Conservation (phyloP, 371 early-diverging fungal species). For the Circinella umbellata region DNA sequence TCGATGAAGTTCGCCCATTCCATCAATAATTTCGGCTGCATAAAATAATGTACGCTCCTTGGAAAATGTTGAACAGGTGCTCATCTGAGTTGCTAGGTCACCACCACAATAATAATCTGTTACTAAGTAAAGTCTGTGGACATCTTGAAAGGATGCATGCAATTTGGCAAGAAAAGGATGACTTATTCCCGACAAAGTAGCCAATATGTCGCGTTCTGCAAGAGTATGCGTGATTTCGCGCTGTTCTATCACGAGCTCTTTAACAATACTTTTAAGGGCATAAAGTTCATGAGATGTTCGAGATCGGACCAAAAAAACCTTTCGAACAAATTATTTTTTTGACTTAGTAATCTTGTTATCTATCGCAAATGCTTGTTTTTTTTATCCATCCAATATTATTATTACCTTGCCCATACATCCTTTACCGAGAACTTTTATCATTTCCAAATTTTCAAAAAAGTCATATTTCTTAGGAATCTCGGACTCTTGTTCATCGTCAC, state of each 20-base stretch:
- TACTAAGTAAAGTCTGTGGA: slow-evolving; percentile 89
- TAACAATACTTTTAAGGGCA: slow-evolving; percentile 96
- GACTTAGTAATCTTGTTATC: too few relatives aligned
- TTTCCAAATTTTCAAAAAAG: slow-evolving; percentile 61
- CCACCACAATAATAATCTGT: slow-evolving; percentile 96
- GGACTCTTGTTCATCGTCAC: neutral
- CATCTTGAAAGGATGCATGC: slow-evolving; percentile 93
- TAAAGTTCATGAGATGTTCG: slow-evolving; percentile 60
- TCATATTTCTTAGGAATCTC: neutral
- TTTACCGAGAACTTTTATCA: slow-evolving; percentile 72
- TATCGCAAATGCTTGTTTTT: neutral
- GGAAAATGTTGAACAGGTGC: slow-evolving; percentile 47
- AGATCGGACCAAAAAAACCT: slow-evolving; percentile 91
- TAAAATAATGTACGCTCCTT: slow-evolving; percentile 65
- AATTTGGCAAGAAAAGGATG: slow-evolving; percentile 96
- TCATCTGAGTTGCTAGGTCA: slow-evolving; percentile 74
- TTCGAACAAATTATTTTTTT: slow-evolving; percentile 7
- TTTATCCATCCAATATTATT: too few relatives aligned
- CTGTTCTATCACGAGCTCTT: slow-evolving; percentile 88
- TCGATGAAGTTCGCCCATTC: slow-evolving; percentile 86
- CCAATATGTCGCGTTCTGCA: slow-evolving; percentile 54
- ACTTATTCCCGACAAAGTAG: slow-evolving; percentile 39
- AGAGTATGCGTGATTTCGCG: slow-evolving; percentile 85
- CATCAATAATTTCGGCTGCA: slow-evolving; percentile 90
- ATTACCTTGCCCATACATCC: slow-evolving; percentile 83